Conservation (phyloP, 1,284 basidiomycete genomes). For the Rugosomyces carneus region DNA sequence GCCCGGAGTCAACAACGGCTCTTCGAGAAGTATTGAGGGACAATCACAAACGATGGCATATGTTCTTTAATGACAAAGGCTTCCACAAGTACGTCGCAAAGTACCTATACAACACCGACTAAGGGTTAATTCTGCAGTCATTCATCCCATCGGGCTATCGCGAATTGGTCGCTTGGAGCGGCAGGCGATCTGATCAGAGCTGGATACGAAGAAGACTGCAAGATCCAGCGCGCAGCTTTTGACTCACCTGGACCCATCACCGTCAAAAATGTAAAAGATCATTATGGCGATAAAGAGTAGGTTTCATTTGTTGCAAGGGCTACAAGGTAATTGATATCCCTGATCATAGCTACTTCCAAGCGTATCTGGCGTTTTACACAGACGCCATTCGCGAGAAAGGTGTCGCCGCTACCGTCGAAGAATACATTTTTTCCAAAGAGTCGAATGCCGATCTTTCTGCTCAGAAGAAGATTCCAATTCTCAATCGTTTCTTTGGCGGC, state of each 20-base stretch:
- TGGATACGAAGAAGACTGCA: conserved; percentile 30
- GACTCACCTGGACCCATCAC: conserved; percentile 27
- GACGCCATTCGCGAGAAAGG: conserved; percentile 39
- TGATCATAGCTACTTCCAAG: conserved; percentile 44
- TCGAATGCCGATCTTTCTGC: conserved; percentile 37
- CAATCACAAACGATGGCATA: conserved; percentile 53
- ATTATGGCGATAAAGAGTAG: conserved; percentile 36
- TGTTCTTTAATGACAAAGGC: conserved; percentile 53
- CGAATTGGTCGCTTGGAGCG: conserved; percentile 37
- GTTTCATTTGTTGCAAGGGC: conserved; percentile 4
- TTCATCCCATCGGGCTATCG: conserved; percentile 34
- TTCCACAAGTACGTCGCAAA: conserved; percentile 49
- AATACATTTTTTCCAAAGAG: conserved; percentile 51
- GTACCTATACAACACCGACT: neutral
- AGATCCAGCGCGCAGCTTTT: conserved; percentile 30
- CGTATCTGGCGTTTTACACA: conserved; percentile 56
- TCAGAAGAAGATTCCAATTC: conserved; percentile 42
- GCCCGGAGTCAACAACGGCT: conserved; percentile 38
- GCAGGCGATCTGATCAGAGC: conserved; percentile 31
- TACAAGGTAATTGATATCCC: neutral
- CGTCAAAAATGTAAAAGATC: conserved; percentile 32
- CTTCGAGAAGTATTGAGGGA: conserved; percentile 44
- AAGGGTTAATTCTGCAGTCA: conserved; percentile 24
- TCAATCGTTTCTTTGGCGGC: conserved; percentile 47
- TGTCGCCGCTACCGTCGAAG: conserved; percentile 39